A percentile compares a stretch with the other conserved stretches of the same genome.
Evolutionary conservation across 371 early-diverging fungal genomes (phyloP).

Genomic region (Mucor ambiguus): DNA sequence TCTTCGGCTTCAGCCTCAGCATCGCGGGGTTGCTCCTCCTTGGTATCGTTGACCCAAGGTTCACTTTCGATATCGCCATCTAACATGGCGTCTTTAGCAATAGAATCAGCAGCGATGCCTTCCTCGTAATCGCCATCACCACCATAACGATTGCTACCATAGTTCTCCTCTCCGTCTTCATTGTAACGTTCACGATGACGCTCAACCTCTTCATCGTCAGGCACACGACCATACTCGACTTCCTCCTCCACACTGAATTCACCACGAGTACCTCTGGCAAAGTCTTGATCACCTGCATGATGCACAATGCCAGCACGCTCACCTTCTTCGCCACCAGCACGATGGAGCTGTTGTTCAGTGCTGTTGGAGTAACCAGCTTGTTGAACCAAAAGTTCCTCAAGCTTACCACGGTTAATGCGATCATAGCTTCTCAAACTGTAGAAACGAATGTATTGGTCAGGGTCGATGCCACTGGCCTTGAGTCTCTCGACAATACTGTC

Average conservation of each 20-base stretch:
- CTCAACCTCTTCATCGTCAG: constrained; percentile 15
- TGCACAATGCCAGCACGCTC: constrained; percentile 26
- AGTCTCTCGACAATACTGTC: constrained; percentile 63
- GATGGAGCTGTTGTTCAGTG: constrained; percentile 24
- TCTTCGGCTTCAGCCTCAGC: constrained; percentile 31
- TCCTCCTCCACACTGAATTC: constrained; percentile 31
- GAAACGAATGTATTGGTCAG: constrained; percentile 72
- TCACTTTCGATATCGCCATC: constrained; percentile 38
- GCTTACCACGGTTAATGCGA: constrained; percentile 46
- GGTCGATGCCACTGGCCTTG: constrained; percentile 56
- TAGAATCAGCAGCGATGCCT: constrained; percentile 34
- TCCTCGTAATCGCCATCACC: constrained; percentile 13
- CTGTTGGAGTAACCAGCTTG: constrained; percentile 37
- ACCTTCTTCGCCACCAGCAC: constrained; percentile 20
- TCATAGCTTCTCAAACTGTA: constrained; percentile 74
- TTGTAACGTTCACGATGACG: constrained; percentile 14
- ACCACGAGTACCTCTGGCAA: constrained; percentile 35
- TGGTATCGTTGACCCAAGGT: constrained; percentile 40
- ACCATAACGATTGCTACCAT: constrained; percentile 1
- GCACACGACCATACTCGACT: constrained; percentile 38
- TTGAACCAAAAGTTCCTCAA: constrained; percentile 38
- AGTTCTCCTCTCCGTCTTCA: constrained; percentile 18
- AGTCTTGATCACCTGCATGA: constrained; percentile 40
- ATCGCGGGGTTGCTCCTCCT: constrained; percentile 24
- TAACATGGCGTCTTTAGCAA: constrained; percentile 42